Percentiles rank a stretch among this genome's conserved stretches.
These are phyloP conservation scores for Chrysanthemum lavandulifolium DNA, from an alignment of 129 eudicot genomes.

Conservation along the genomic window DNA sequence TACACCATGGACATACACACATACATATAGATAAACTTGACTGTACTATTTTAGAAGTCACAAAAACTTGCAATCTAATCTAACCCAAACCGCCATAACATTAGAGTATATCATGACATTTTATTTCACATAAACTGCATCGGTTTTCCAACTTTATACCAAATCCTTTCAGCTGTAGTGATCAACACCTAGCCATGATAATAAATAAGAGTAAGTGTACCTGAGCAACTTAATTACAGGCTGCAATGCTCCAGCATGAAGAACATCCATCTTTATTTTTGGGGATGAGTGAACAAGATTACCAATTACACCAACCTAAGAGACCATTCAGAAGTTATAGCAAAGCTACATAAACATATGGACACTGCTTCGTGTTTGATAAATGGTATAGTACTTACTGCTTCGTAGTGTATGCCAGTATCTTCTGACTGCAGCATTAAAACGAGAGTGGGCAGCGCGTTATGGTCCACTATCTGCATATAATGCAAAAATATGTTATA, in stretches of 20 bases:
- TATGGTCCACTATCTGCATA: conserved; percentile 87
- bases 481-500: neutral
- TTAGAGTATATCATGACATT: neutral
- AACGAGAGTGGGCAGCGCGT: conserved; percentile 84
- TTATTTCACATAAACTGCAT: neutral
- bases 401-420: conserved; percentile 78
- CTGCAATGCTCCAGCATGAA: conserved; percentile 94
- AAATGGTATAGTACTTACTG: conserved; percentile 46
- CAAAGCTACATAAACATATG: neutral
- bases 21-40: neutral
- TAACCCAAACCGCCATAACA: neutral
- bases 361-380: conserved; percentile 7
- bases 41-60: neutral
- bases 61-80: neutral
- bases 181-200: neutral
- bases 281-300: conserved; percentile 97
- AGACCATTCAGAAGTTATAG: conserved; percentile 15
- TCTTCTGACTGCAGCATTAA: conserved; percentile 92
- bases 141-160: neutral
- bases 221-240: conserved; percentile 94
- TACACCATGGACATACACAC: neutral
- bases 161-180: neutral
- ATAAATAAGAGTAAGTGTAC: conserved; percentile 27
- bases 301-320: conserved; percentile 98
- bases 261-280: conserved; percentile 84